Percentiles rank a stretch among this genome's conserved stretches.
These are phyloP conservation scores for Penicillium sp. DNA, from an alignment of 2,329 filamentous ascomycete species.

Conservation along the genomic window DNA sequence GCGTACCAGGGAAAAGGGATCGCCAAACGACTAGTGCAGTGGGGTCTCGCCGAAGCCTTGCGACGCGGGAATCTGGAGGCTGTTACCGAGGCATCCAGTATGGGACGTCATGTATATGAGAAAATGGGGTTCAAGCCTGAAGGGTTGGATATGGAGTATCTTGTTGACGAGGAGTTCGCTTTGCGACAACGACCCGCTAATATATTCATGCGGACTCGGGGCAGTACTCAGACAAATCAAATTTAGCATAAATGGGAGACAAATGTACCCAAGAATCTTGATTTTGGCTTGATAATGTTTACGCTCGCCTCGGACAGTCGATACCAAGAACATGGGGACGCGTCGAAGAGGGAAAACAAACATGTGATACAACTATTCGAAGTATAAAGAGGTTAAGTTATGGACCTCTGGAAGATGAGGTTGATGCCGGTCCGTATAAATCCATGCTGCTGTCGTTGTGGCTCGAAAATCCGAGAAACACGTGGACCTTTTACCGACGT, in stretches of 20 bases:
- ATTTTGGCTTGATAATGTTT: no score
- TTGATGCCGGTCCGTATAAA: no score
- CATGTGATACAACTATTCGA: no score
- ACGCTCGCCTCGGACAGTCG: no score
- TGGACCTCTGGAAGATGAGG: no score
- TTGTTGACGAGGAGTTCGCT: slow-evolving; percentile 48
- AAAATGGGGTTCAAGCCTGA: slow-evolving; percentile 50
- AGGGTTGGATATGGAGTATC: slow-evolving; percentile 46
- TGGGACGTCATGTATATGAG: slow-evolving; percentile 53
- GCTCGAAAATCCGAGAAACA: no score
- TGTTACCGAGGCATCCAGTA: slow-evolving; percentile 51
- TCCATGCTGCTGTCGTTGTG: no score
- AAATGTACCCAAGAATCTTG: no score
- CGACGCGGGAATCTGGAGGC: slow-evolving; percentile 49
- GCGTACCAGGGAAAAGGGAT: slow-evolving; percentile 54
- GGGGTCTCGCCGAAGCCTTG: slow-evolving; percentile 38
- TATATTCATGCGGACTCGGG: slow-evolving; percentile 50
- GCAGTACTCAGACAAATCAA: not conserved
- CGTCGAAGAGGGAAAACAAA: no score
- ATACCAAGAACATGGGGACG: no score
- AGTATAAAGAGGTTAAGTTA: no score
- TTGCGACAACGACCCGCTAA: slow-evolving; percentile 43
- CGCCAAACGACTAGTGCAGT: slow-evolving; percentile 49
- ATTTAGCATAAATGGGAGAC: not conserved
- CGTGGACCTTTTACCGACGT: no score